Conservation (phyloP, 2,329 filamentous ascomycete genomes). For the Beauveria sp. region DNA sequence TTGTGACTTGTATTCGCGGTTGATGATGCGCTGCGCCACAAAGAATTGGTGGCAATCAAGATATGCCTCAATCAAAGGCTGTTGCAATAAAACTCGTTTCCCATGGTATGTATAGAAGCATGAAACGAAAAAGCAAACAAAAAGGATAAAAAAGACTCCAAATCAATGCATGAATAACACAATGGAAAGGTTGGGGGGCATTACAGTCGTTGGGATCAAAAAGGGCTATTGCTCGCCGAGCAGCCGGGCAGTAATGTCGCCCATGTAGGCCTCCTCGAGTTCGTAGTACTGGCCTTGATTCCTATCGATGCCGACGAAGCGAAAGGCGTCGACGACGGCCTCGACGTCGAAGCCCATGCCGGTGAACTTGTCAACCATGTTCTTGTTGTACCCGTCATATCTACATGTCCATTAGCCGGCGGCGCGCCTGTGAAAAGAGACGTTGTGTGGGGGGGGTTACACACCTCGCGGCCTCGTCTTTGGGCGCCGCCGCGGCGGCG, state of each 20-base stretch:
- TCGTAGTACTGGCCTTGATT: conserved; percentile 74
- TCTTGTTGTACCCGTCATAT: conserved; percentile 81
- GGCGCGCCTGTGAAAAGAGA: background rate
- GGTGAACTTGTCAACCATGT: conserved; percentile 75
- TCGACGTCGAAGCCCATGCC: conserved; percentile 89
- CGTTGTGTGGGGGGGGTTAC: background rate
- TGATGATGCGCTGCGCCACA: too few species aligned
- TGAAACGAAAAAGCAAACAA: background rate
- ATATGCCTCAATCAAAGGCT: background rate
- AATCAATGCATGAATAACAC: background rate
- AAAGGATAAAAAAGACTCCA: background rate
- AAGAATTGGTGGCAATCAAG: background rate
- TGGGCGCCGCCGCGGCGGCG: conserved; percentile 24
- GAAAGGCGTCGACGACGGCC: conserved; percentile 77
- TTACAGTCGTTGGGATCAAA: background rate
- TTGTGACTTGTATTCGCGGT: too few species aligned
- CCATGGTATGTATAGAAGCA: background rate
- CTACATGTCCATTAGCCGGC: conserved; percentile 33
- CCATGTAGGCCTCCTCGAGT: conserved; percentile 84
- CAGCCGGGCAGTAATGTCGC: conserved; percentile 77
- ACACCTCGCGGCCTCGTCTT: conserved; percentile 12
- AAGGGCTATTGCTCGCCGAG: conserved; percentile 62
- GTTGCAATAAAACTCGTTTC: background rate
- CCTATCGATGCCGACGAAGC: conserved; percentile 71
- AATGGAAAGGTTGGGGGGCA: background rate